These are phyloP conservation scores for Hypoxylon lenormandii DNA, from an alignment of 495 filamentous ascomycete genomes.

Conservation along the genomic window DNA sequence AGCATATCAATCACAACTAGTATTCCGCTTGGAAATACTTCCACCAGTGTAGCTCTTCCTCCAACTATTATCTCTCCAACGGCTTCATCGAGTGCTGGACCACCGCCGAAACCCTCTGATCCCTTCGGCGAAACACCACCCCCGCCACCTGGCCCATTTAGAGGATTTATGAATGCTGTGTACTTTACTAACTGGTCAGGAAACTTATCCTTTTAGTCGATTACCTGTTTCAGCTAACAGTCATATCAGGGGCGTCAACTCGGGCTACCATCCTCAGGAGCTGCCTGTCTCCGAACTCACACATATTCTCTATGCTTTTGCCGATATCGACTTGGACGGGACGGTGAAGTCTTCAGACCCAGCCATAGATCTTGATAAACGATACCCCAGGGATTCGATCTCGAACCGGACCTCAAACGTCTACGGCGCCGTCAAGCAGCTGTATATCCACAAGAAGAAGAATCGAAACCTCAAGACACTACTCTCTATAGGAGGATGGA, in stretches of 20 bases:
- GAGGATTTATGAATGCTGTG: constrained; percentile 55
- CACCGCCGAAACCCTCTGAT: constrained; percentile 30
- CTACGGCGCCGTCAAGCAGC: constrained; percentile 86
- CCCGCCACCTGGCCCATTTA: constrained; percentile 41
- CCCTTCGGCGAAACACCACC: constrained; percentile 26
- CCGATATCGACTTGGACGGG: constrained; percentile 53
- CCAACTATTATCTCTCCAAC: not conserved
- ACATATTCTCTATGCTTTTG: constrained; percentile 84
- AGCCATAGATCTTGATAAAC: constrained; percentile 34
- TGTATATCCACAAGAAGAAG: constrained; percentile 83
- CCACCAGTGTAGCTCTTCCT: constrained; percentile 4
- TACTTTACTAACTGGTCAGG: constrained; percentile 64
- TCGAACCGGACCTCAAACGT: constrained; percentile 68
- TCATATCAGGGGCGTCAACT: constrained; percentile 35
- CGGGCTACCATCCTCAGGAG: constrained; percentile 71
- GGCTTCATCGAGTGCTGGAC: constrained; percentile 17
- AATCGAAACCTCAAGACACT: constrained; percentile 84
- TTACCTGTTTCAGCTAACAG: constrained; percentile 9
- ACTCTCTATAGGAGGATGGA: constrained; percentile 91
- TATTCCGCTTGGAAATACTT: constrained; percentile 4
- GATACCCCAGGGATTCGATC: constrained; percentile 48
- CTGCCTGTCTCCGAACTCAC: constrained; percentile 88
- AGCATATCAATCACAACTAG: constrained; percentile 14
- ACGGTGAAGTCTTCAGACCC: constrained; percentile 46
- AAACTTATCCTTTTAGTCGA: not conserved